Percentiles rank a stretch among this genome's conserved stretches.
phyloP scores from a whole-genome alignment of 2,329 filamentous ascomycete species.

The Cladosporium colombiae region DNA sequence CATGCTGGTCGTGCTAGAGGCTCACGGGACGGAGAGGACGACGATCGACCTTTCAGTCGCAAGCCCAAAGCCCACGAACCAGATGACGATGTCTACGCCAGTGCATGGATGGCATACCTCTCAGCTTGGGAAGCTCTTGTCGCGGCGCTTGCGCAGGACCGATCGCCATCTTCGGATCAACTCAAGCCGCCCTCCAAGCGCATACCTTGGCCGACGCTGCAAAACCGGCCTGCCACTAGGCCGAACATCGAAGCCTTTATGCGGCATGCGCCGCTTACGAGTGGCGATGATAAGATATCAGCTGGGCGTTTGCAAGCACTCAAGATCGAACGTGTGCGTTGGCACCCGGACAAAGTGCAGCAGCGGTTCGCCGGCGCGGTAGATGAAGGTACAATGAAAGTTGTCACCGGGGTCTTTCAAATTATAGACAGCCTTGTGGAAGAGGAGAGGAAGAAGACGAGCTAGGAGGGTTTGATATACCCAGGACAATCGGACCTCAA shows the following conservation, averaged over 20 bases:
- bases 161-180: constrained; percentile 16
- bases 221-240: constrained; percentile 58
- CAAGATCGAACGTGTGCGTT: constrained; percentile 83
- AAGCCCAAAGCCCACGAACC: background rate
- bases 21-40: constrained; percentile 35
- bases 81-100: constrained; percentile 29
- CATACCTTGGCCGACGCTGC: constrained; percentile 73
- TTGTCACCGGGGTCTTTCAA: constrained; percentile 89
- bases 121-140: constrained; percentile 36
- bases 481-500: no score
- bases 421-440: constrained; percentile 70
- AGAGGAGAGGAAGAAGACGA: constrained; percentile 26
- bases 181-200: constrained; percentile 33
- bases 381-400: constrained; percentile 69
- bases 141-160: constrained; percentile 9
- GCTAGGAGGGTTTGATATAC: no score
- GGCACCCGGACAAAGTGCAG: constrained; percentile 98
- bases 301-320: constrained; percentile 51
- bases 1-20: constrained; percentile 34
- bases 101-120: constrained; percentile 33
- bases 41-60: constrained; percentile 40
- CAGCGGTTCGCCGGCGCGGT: constrained; percentile 76
- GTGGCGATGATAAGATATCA: background rate
- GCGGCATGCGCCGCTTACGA: constrained; percentile 49
- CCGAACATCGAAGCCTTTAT: constrained; percentile 71